Evolutionary conservation across 768 basidiomycete species (phyloP), one percentile per base, ranked within the genome.

Genomic region (Cubamyces sp.): DNA sequence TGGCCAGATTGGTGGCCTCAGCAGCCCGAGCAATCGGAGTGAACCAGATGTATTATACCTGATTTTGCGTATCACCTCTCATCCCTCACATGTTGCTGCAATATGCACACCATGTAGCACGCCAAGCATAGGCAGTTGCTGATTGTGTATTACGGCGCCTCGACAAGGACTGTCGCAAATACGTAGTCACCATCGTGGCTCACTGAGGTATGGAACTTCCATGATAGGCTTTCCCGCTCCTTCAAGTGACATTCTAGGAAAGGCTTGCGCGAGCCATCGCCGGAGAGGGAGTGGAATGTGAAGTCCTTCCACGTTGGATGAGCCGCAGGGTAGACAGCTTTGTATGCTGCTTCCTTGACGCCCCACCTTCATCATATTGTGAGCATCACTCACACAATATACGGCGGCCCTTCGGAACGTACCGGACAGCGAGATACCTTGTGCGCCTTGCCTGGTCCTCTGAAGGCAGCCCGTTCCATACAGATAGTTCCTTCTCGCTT

Each of bases 291-390:
- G 41, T 72, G 74, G 48, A 74, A 73, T 15, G 73, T 61, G 61
- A 94, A 72, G 25, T 93, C 84, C 69, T 91, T 90, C 93, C 92
- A 94, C 7, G 82, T 84, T 18, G 90, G 84, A 34, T 69, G 76
- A 43, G 81, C 70, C 19, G 61, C 30, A 0, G 92, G 92, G 70
- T 85, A 92, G 61, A 93, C 69, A 0, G 92, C 93, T 70, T 95
- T 95, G 77, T 94, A 95, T 0, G 87, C 86, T 0, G 93, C 90
- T 74, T 95, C 93, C 67, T 95, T 95, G 19, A 90, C 82, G 34
- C 85, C 79, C 91, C 91, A 95, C 16, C 92, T 94, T 34, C 66
- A 3, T 7, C 12, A 26, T 19, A 1, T 11, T 4, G 18, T 16
- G 23, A 50, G 28, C 23, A 7, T 48, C 12, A 34, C 3, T n/a